Base-by-base conservation (phyloP, 371 early-diverging fungal genomes). In the Zychaea mexicana region DNA sequence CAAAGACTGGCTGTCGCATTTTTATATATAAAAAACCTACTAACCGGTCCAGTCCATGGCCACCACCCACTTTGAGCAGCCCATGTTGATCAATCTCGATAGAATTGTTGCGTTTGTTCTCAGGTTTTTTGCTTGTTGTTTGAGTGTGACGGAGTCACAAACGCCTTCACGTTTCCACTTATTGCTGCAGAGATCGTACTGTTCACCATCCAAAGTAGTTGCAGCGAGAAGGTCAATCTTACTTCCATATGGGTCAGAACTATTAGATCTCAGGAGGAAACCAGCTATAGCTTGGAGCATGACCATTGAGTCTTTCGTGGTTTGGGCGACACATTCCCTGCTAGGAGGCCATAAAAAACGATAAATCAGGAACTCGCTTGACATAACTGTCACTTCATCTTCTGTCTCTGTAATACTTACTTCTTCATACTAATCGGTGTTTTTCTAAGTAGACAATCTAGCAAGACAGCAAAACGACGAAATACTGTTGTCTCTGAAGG, bases 101-200 rank as follows among this genome's bases (percentile, higher is more conserved):
- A 49, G 19, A 12, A 49, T 49, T 8, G 49, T 19, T 24, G 49
- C 49, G n/a, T 49, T 49, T 19, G 49, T 49, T 24, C 49, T 7
- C n/a, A 49, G n/a, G 19, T 49, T 49, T 19, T 49, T 49, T 49
- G 49, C 49, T n/a, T 49, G 49, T 49, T 49, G 49, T 19, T 17
- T 49, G 12, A 49, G 49, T 19, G 6, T 24, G 21, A 49, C n/a
- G 12, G 49, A 6, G 12, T 49, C 49, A 24, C 49, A 12, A 8
- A 49, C 8, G 6, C 19, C 49, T 7, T 49, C 49, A 10, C 49
- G 49, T n/a, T 49, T 49, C 49, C 49, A 49, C 19, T 49, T n/a
- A 19, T 19, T 8, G n/a, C n/a, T n/a, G n/a, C n/a, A n/a, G n/a
- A n/a, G n/a, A n/a, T n/a, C n/a, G n/a, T n/a, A n/a, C n/a, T n/a